Evolutionary conservation across 1,284 basidiomycete species (phyloP), one percentile per base, ranked within the genome.

Genomic region (Heterobasidion irregulare): DNA sequence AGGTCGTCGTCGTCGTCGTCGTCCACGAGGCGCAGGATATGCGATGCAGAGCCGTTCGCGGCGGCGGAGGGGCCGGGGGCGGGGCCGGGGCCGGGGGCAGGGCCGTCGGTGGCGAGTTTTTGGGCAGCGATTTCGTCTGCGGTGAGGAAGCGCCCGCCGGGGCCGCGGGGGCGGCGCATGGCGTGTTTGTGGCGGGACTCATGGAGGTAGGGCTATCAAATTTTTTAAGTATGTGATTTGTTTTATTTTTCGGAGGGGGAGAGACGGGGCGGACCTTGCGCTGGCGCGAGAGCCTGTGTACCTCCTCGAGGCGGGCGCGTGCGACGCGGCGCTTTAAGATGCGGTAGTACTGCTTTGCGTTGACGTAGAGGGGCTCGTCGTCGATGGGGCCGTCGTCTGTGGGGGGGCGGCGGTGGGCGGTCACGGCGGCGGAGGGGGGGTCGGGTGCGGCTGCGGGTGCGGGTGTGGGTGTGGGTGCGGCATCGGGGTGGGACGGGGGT

Each of bases 161-260:
- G 95, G 1, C 96, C 96, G 59, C 97, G 81, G 13, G 96, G 96
- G 38, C 96, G 83, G 47, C 94, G 86, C 86, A 98, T 97, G 13
- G 96, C 96, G 72, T 99, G 97, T 62, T 94, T 93, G 75, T 99
- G 96, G 48, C 96, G 84, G 26, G 93, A 96, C 69, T 98, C 95
- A 64, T 98, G 95, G 32, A 98, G 83, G 73, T 98, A 98, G 1
- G 95, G 95, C 93, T 98, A 58, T 52, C 46, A n/a, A 41, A 59
- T 52, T 26, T 26, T 26, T 26, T 26, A 26, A 5, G 2, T 26
- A 2, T 4, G 26, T 26, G 26, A 26, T 2, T 2, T 2, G 2
- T 2, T 26, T 5, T 26, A 26, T 26, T 26, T 26, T 26, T 26
- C 5, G 26, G n/a, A n/a, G 26, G 47, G 44, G 26, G 33, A 53